A percentile compares a stretch with the other conserved stretches of the same genome.
phyloP scores from a whole-genome alignment of 345 rosid species.

The Aquilaria malaccensis region DNA sequence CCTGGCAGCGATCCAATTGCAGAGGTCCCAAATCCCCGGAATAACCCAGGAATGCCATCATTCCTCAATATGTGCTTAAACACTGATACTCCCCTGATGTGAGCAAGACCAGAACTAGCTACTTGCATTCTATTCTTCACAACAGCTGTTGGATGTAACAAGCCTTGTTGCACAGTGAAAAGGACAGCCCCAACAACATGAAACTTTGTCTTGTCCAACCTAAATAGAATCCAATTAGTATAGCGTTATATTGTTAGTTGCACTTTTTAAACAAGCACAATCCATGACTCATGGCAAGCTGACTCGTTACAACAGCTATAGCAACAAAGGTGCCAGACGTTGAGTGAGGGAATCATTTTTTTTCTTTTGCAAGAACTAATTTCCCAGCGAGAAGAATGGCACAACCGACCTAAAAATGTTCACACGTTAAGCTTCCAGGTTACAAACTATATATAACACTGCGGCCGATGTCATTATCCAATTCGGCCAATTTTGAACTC shows the following conservation, averaged over 20 bases:
- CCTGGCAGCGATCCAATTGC: constrained; percentile 58
- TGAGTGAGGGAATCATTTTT: no score
- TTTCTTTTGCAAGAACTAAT: neutral
- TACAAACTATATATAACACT: no score
- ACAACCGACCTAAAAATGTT: no score
- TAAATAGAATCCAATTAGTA: constrained; percentile 1
- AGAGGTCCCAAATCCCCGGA: constrained; percentile 57
- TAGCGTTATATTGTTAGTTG: no score
- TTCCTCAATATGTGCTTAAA: constrained; percentile 31
- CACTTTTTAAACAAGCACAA: no score
- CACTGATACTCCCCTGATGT: constrained; percentile 27
- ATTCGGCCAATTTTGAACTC: no score
- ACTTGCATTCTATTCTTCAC: constrained; percentile 68
- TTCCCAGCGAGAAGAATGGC: neutral
- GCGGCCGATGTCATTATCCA: no score
- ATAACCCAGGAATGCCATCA: constrained; percentile 41
- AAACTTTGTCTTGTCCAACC: constrained; percentile 59
- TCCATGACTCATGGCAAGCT: no score
- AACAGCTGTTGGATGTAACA: constrained; percentile 51
- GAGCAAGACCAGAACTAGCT: constrained; percentile 36
- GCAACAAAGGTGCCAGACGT: no score
- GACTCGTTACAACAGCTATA: no score
- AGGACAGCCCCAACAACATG: constrained; percentile 51
- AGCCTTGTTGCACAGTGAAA: constrained; percentile 45
- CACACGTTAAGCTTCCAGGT: no score